phyloP scores from a whole-genome alignment of 164 flowering plant species.

The Chimonanthus salicifolius region DNA sequence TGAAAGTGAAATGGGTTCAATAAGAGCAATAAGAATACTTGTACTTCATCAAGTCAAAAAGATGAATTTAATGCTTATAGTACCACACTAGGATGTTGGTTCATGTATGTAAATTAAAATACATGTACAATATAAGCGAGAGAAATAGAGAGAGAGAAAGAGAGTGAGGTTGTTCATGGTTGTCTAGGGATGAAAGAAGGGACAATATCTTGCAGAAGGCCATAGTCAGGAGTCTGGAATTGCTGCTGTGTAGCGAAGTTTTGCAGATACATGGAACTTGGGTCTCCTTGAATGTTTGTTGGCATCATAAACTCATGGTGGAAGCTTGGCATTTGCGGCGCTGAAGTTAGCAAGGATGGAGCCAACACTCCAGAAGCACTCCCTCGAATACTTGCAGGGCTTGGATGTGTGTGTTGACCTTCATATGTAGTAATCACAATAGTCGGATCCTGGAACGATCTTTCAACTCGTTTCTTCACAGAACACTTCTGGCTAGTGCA shows the following conservation, averaged over 20 bases:
- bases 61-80: constrained; percentile 7
- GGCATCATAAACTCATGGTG: constrained; percentile 24
- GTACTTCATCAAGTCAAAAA: constrained; percentile 4
- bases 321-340: constrained; percentile 6
- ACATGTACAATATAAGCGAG: constrained; percentile 8
- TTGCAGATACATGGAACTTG: constrained; percentile 18
- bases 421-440: constrained; percentile 86
- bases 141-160: constrained; percentile 1
- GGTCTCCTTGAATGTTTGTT: constrained; percentile 4
- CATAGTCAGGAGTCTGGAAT: constrained; percentile 25
- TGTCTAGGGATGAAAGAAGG: constrained; percentile 21
- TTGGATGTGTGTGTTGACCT: constrained; percentile 81
- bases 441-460: constrained; percentile 72
- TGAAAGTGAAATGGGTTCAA: constrained; percentile 8
- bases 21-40: background rate
- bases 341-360: constrained; percentile 28
- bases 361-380: constrained; percentile 34
- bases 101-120: constrained; percentile 5
- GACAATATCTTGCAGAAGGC: constrained; percentile 36
- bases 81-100: constrained; percentile 2
- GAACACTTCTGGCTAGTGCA: constrained; percentile 86
- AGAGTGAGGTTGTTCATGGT: constrained; percentile 10
- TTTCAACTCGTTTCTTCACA: constrained; percentile 84
- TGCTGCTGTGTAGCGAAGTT: constrained; percentile 15
- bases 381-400: constrained; percentile 66